phyloP scores from a whole-genome alignment of 768 basidiomycete species.

The Tubosaeta brunneosetosa region DNA sequence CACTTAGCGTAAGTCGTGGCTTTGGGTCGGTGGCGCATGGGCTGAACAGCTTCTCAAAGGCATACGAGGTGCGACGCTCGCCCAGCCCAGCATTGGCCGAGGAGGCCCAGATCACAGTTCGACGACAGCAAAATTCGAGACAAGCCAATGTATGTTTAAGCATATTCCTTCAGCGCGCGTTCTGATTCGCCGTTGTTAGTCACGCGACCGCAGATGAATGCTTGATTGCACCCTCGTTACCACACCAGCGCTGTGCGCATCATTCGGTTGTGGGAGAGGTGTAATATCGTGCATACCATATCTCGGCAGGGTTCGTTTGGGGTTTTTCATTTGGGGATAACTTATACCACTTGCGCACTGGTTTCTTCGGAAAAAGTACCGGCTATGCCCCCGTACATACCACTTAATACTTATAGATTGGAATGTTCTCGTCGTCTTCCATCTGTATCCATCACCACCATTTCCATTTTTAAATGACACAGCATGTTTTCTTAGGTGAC shows the following conservation, averaged over 20 bases:
- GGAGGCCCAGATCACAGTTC: conserved; percentile 30
- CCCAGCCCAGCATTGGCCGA: conserved; percentile 31
- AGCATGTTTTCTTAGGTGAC: conserved; percentile 1
- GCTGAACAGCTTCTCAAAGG: conserved; percentile 12
- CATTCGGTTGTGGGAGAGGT: conserved; percentile 12
- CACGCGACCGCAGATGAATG: conserved; percentile 29
- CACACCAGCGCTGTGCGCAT: conserved; percentile 22
- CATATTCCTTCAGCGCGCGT: not conserved
- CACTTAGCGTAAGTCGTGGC: conserved; percentile 20
- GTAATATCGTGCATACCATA: conserved; percentile 19
- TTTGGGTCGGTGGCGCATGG: conserved; percentile 1
- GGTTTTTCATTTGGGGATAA: conserved; percentile 21
- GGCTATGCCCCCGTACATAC: conserved; percentile 15
- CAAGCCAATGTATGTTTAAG: conserved; percentile 17
- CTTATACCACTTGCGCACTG: conserved; percentile 21
- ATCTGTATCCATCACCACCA: conserved; percentile 13
- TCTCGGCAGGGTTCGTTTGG: conserved; percentile 21
- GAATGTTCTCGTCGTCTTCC: not conserved
- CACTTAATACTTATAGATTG: conserved; percentile 12
- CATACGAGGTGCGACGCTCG: conserved; percentile 28
- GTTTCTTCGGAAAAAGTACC: conserved; percentile 20
- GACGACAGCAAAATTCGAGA: conserved; percentile 26
- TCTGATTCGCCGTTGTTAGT: conserved; percentile 21
- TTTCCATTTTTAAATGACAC: conserved; percentile 8
- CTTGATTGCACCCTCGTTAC: conserved; percentile 4